Base-by-base conservation (phyloP, 805 yeast genomes). In the Metschnikowia baotianmanensis region DNA sequence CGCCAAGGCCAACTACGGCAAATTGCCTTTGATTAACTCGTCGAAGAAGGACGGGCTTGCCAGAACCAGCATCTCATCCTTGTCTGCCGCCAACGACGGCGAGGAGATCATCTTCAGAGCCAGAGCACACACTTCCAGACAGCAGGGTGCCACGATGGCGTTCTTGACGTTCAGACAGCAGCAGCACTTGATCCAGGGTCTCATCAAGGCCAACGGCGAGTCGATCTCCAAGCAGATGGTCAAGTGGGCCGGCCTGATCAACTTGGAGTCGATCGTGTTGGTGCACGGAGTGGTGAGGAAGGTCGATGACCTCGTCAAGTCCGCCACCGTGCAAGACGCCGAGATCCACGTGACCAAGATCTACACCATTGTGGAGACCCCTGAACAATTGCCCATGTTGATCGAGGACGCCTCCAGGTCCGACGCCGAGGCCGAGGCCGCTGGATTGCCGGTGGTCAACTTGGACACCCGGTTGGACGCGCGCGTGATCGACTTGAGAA, bases 341-440 rank as follows among this genome's bases (percentile, higher is more conserved):
- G 99, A 93, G 74, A 78, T 93, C 50, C 82, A 78, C 51, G 76
- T 93, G 55, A 65, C 76, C 42, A 81, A 86, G 67, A 76, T 93
- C 48, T 80, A 70, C 65, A 74, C 90, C 42, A 79, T 91, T 49
- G 80, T 86, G 44, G 95, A 83, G 65, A 85, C 98, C 23, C 97
- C 97, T 36, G 83, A 83, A 56, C 89, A 86, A 68, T 76, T 93
- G 60, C 99, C 99, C 45, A 82, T 93, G 59, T 77, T 91, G 62
- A 81, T 93, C 57, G 99, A 93, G 73, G 99, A 93, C 67, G 98
- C 98, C 24, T 76, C 91, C 17, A 83, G 99, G 71, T 81, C 95
- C 28, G 98, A 91, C 55, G 87, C 86, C 32, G 95, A 88, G 60
- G 96, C 96, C 32, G 96, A 86, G 63, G 91, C 86, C 29, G 82